Evolutionary conservation across 768 basidiomycete genomes (phyloP), one percentile per base, ranked within the genome.

Genomic region (Mrakia frigida): DNA sequence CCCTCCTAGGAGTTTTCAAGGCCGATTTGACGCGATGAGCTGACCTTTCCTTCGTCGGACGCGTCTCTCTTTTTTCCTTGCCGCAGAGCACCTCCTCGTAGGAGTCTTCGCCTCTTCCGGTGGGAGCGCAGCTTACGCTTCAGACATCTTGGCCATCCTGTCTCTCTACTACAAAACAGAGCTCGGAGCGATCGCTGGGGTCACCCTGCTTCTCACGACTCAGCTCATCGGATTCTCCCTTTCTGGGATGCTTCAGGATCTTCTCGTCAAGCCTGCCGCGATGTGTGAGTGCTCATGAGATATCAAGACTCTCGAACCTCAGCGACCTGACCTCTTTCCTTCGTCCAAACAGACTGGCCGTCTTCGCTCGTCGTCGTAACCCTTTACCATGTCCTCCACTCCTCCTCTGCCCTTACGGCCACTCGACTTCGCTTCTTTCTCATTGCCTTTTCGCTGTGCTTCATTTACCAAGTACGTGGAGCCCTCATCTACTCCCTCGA

Each of bases 171-270:
- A 79, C 77, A 80, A 83, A 60, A 81, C 79, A 25, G 80, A 82
- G 0, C 78, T 84, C 11, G 77, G 78, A 10, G 70, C 81, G 2
- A 6, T 83, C 25, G 78, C 82, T 9, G 82, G 82, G 6, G 79
- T 83, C 53, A 78, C 81, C 21, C 74, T 84, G 7, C 79, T 84
- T 1, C 80, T 84, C 50, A 83, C 83, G 1, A 84, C 84, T 3
- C 84, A 84, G 70, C 81, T 82, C 72, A 82, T 83, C 28, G 84
- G 84, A 16, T 84, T 83, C 70, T 83, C 83, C 1, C 79, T 84
- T 4, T 81, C 82, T 14, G 84, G 84, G 79, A 82, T 83, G 80
- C 77, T 83, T 0, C 82, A 83, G 41, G 81, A 80, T 41, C 80
- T 84, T 69, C 80, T 84, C 14, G 82, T 84, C 59, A 78, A 79